Conservation (phyloP, 495 filamentous ascomycete genomes). For the Trichoderma virens region DNA sequence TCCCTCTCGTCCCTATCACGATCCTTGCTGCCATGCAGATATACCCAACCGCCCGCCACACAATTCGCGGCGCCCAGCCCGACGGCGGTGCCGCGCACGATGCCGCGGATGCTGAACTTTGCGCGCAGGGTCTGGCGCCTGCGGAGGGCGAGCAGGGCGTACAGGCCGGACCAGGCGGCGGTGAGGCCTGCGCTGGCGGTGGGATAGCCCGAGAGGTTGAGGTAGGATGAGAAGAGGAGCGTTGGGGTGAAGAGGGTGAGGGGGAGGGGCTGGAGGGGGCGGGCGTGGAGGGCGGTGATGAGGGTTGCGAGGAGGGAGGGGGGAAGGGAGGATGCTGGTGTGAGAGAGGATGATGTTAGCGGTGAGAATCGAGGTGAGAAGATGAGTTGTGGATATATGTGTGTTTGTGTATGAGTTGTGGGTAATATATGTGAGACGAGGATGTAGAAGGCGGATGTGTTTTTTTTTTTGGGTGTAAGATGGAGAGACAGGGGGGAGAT, state of each 20-base stretch:
- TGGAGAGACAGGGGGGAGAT: background rate
- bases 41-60: slow-evolving; percentile 61
- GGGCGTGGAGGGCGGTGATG: slow-evolving; percentile 66
- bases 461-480: no score
- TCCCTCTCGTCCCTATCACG: slow-evolving; percentile 34
- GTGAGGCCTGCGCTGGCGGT: slow-evolving; percentile 77
- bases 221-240: slow-evolving; percentile 79
- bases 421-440: background rate
- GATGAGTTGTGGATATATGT: background rate
- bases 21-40: slow-evolving; percentile 54
- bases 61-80: slow-evolving; percentile 63
- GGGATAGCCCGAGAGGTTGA: slow-evolving; percentile 70
- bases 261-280: slow-evolving; percentile 66
- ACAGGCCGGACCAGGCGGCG: slow-evolving; percentile 80
- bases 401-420: background rate
- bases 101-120: slow-evolving; percentile 60
- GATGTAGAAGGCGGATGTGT: background rate
- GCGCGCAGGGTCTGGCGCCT: slow-evolving; percentile 49
- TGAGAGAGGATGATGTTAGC: background rate
- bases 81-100: slow-evolving; percentile 64
- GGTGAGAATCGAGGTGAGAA: no score
- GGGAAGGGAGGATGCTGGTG: slow-evolving; percentile 67
- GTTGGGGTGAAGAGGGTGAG: slow-evolving; percentile 69
- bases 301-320: slow-evolving; percentile 72
- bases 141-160: slow-evolving; percentile 67